These are phyloP conservation scores for Ciborinia camelliae DNA, from an alignment of 2,329 filamentous ascomycete species.

Conservation along the genomic window DNA sequence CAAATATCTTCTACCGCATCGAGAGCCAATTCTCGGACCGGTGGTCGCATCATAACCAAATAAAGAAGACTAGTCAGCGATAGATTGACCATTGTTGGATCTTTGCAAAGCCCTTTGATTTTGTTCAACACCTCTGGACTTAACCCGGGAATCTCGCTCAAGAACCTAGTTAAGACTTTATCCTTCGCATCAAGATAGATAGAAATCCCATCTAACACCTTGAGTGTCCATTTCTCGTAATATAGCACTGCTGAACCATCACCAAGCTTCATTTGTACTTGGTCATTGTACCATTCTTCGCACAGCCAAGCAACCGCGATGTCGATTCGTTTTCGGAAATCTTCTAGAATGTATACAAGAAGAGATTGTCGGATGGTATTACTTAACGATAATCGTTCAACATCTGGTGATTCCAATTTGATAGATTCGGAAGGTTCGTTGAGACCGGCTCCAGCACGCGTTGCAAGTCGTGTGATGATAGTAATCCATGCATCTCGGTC, in stretches of 20 bases:
- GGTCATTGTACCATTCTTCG: constrained; percentile 97
- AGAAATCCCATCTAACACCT: constrained; percentile 82
- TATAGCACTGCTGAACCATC: constrained; percentile 52
- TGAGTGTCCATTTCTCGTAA: constrained; percentile 76
- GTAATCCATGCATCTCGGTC: constrained; percentile 90
- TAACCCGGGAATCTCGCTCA: constrained; percentile 86
- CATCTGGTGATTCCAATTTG: constrained; percentile 53
- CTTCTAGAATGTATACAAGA: constrained; percentile 83
- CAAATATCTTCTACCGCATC: constrained; percentile 66
- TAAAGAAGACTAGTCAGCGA: constrained; percentile 64
- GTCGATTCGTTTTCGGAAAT: constrained; percentile 86
- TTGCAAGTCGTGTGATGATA: constrained; percentile 79
- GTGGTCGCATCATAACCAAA: constrained; percentile 64
- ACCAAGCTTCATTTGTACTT: constrained; percentile 47
- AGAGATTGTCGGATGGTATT: constrained; percentile 75
- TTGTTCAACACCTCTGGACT: constrained; percentile 68
- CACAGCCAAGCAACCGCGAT: constrained; percentile 90
- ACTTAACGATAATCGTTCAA: constrained; percentile 49
- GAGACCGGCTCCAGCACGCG: constrained; percentile 69
- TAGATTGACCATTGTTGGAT: constrained; percentile 61
- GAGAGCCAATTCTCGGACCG: constrained; percentile 59
- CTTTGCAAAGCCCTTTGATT: constrained; percentile 64
- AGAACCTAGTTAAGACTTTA: constrained; percentile 82
- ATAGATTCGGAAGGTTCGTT: constrained; percentile 50
- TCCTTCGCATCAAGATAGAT: constrained; percentile 90